Conservation (phyloP, 2,329 filamentous ascomycete species). For the Scedosporium minutisporum region DNA sequence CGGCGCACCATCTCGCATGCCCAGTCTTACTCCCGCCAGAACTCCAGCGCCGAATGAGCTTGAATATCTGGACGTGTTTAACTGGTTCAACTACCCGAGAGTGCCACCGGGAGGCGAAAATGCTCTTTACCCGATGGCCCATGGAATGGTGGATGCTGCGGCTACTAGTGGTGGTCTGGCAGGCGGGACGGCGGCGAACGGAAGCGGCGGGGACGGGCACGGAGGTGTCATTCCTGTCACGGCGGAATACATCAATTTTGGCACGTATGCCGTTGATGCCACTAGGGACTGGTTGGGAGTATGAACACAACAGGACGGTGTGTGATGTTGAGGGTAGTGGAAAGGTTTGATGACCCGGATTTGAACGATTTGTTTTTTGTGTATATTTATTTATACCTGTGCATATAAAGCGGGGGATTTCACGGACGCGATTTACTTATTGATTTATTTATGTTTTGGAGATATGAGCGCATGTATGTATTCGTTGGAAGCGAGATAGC, state of each 20-base stretch:
- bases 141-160: constrained; percentile 12
- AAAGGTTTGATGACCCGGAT: not conserved
- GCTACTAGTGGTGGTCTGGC: constrained; percentile 11
- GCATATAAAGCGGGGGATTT: not conserved
- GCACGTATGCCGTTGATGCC: constrained; percentile 5
- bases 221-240: not conserved
- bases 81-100: constrained; percentile 86
- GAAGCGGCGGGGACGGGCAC: constrained; percentile 9
- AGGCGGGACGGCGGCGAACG: constrained; percentile 19
- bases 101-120: constrained; percentile 42
- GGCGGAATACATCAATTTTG: constrained; percentile 5
- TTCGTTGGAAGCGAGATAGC: not conserved
- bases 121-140: constrained; percentile 8
- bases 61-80: constrained; percentile 86
- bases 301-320: not conserved
- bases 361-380: not conserved
- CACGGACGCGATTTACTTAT: not conserved
- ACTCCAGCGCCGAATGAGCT: constrained; percentile 73
- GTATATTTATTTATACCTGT: not conserved
- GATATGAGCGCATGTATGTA: not conserved
- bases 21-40: constrained; percentile 49
- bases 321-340: not conserved
- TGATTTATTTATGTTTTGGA: not conserved
- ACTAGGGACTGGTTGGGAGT: constrained; percentile 3
- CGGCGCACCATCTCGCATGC: constrained; percentile 24